phyloP scores from a whole-genome alignment of 192 early-diverging fungal species.

The Coemansia sp. region DNA sequence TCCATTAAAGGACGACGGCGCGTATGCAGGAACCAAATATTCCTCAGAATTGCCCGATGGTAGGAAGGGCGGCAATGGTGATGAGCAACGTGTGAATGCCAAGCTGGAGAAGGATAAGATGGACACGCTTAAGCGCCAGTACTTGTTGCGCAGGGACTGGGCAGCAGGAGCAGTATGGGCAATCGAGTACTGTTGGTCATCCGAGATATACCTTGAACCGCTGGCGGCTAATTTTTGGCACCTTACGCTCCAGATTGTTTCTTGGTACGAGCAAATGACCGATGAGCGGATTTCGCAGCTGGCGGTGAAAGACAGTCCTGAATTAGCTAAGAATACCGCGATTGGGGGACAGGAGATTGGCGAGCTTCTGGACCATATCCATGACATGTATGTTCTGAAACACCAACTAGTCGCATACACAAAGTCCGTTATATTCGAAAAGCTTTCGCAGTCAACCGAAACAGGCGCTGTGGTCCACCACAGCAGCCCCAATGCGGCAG shows the following conservation, averaged over 20 bases:
- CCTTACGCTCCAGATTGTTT: constrained; percentile 35
- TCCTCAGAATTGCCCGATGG: not conserved
- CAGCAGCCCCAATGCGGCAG: not conserved
- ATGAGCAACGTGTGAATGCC: not conserved
- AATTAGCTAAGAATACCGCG: not conserved
- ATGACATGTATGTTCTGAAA: constrained; percentile 19
- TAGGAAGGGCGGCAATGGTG: not conserved
- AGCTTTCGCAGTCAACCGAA: not conserved
- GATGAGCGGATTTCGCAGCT: constrained; percentile 17
- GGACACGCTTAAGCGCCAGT: not conserved
- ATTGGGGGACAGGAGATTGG: constrained; percentile 8
- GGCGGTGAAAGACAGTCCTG: constrained; percentile 2
- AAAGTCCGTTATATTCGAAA: not conserved
- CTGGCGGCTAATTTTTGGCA: constrained; percentile 45
- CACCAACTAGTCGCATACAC: constrained; percentile 5
- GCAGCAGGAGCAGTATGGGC: constrained; percentile 29
- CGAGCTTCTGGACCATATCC: constrained; percentile 24
- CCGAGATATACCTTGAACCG: constrained; percentile 29
- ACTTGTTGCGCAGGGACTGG: constrained; percentile 16
- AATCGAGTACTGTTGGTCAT: constrained; percentile 29
- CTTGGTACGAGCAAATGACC: constrained; percentile 19
- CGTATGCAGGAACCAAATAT: too few relatives aligned
- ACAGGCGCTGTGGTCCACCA: not conserved
- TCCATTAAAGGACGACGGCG: not conserved
- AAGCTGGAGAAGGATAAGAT: constrained; percentile 8